phyloP scores from a whole-genome alignment of 2,329 filamentous ascomycete species.

The Scopulariopsis brevicaulis region DNA sequence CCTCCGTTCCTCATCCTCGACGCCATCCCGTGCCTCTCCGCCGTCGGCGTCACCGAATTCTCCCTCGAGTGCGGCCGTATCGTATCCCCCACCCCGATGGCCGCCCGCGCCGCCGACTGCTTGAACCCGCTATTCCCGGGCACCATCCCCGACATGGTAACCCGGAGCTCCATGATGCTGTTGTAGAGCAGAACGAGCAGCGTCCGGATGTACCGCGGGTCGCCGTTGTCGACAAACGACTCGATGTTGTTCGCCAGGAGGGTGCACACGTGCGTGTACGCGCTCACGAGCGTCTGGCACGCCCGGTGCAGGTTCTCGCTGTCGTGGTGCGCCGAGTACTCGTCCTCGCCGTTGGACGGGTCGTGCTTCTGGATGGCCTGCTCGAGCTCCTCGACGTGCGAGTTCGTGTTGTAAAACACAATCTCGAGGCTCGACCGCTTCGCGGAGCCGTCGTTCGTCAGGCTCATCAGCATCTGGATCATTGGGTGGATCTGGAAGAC shows the following conservation, averaged over 20 bases:
- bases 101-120: not conserved
- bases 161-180: slow-evolving; percentile 55
- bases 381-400: slow-evolving; percentile 54
- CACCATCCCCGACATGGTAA: slow-evolving; percentile 29
- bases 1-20: slow-evolving; percentile 21
- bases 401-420: slow-evolving; percentile 57
- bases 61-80: slow-evolving; percentile 39
- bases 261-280: slow-evolving; percentile 54
- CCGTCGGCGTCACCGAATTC: slow-evolving; percentile 39
- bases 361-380: slow-evolving; percentile 54
- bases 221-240: slow-evolving; percentile 52
- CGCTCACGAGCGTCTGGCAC: slow-evolving; percentile 50
- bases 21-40: slow-evolving; percentile 32
- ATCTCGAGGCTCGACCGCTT: slow-evolving; percentile 55
- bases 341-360: slow-evolving; percentile 27
- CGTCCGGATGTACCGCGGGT: slow-evolving; percentile 55
- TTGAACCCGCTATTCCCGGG: slow-evolving; percentile 5
- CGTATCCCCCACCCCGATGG: slow-evolving; percentile 25
- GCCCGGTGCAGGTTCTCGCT: slow-evolving; percentile 54
- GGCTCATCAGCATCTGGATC: slow-evolving; percentile 52
- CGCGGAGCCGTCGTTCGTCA: slow-evolving; percentile 47
- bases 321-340: slow-evolving; percentile 36
- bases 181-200: slow-evolving; percentile 54
- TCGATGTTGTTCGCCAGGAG: slow-evolving; percentile 51
- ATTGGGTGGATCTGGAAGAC: slow-evolving; percentile 58